phyloP scores from a whole-genome alignment of 75 land plant genomes.

The Ceratopteris richardii region DNA sequence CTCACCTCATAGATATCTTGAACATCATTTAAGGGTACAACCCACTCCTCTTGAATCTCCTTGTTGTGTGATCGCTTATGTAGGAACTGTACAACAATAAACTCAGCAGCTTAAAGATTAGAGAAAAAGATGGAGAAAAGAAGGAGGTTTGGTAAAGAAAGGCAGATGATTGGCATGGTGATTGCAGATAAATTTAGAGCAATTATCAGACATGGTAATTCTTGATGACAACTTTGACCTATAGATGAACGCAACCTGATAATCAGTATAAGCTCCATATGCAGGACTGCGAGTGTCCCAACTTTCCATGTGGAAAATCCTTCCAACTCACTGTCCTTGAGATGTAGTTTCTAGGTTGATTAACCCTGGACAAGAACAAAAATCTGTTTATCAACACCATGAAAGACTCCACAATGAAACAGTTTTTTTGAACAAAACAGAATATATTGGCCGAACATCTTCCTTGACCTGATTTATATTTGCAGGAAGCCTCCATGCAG shows the following conservation, averaged over 20 bases:
- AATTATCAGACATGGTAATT: too few relatives aligned
- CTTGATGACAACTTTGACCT: too few relatives aligned
- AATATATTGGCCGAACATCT: constrained; percentile 94
- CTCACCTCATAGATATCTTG: constrained; percentile 83
- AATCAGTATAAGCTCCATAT: constrained; percentile 72
- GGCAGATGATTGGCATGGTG: too few relatives aligned
- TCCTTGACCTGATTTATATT: constrained; percentile 71
- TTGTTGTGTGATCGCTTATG: constrained; percentile 80
- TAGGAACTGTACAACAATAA: too few relatives aligned
- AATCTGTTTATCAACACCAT: too few relatives aligned
- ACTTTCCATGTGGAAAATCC: constrained; percentile 74
- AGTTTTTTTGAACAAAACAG: constrained; percentile 46
- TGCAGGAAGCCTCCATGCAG: constrained; percentile 90
- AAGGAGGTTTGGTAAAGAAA: too few relatives aligned
- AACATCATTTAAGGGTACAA: constrained; percentile 52
- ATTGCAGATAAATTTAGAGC: too few relatives aligned
- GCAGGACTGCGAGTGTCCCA: constrained; percentile 85
- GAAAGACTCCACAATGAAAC: too few relatives aligned
- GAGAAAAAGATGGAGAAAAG: not conserved
- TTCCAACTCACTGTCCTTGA: constrained; percentile 83
- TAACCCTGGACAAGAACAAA: constrained; percentile 64
- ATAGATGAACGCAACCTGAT: constrained; percentile 47
- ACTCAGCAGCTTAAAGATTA: too few relatives aligned
- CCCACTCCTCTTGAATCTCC: constrained; percentile 90
- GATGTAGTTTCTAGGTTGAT: constrained; percentile 89